Percentiles rank a stretch among this genome's conserved stretches.
phyloP scores from a whole-genome alignment of 129 eudicot genomes.

The Calendula officinalis region DNA sequence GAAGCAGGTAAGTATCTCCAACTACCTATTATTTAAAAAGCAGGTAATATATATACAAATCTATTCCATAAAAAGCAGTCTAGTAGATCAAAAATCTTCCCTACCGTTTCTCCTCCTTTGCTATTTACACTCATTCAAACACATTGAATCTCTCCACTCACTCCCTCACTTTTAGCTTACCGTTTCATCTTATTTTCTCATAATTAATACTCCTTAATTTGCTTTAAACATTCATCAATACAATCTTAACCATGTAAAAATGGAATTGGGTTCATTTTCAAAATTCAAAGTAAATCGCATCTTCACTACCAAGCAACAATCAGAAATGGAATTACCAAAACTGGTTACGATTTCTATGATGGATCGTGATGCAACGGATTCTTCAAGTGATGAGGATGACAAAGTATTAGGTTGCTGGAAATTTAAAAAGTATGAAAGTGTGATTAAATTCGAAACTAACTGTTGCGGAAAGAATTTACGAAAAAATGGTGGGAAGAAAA shows the following conservation, averaged over 20 bases:
- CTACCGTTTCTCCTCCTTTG: slow-evolving; percentile 17
- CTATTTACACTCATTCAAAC: slow-evolving; percentile 37
- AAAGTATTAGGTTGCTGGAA: slow-evolving; percentile 16
- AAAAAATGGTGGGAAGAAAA: slow-evolving; percentile 12
- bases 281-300: slow-evolving; percentile 15
- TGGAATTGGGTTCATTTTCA: slow-evolving; percentile 15
- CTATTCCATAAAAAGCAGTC: not conserved
- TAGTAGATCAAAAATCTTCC: slow-evolving; percentile 21
- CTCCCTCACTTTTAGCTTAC: slow-evolving; percentile 26
- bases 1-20: slow-evolving; percentile 34
- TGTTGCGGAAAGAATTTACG: not conserved
- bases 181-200: slow-evolving; percentile 13
- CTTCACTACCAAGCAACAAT: slow-evolving; percentile 13
- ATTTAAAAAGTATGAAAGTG: slow-evolving; percentile 38
- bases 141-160: slow-evolving; percentile 10
- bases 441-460: slow-evolving; percentile 32
- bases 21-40: slow-evolving; percentile 12
- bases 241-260: slow-evolving; percentile 7
- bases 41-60: not conserved
- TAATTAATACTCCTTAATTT: too few relatives aligned
- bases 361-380: slow-evolving; percentile 61
- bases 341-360: slow-evolving; percentile 37
- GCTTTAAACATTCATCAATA: not conserved
- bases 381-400: slow-evolving; percentile 51
- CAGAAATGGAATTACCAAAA: slow-evolving; percentile 25